Base-by-base conservation (phyloP, 2,329 filamentous ascomycete genomes). In the Fusarium sp. region DNA sequence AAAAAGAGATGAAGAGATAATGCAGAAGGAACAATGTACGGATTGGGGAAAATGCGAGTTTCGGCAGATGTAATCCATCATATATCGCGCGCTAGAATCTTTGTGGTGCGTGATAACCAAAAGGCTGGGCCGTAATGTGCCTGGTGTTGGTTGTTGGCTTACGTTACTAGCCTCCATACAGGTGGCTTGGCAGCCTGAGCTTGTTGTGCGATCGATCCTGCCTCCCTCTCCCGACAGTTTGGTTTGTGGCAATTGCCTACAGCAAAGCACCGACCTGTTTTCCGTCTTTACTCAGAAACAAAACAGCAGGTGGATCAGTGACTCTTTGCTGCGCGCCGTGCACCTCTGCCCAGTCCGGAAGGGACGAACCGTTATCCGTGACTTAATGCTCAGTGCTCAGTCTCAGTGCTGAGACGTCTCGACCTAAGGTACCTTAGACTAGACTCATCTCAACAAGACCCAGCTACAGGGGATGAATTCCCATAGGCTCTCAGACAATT, bases 281-380 rank as follows among this genome's bases (percentile, higher is more conserved):
- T 31, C 42, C 21, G 31, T 26, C 42, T 54, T 46, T 13, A 21
- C 54, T 15, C 23, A 46, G 28, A 35, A 24, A 20, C 44, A 41
- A 35, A 29, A 16, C 21, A 18, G 12, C 21, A 46, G 59, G 57
- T 41, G 39, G 57, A 29, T 28, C 35, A 28, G 24, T 23, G 35
- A 29, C 60, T 33, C 50, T 60, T 41, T 48, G 46, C 38, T 23
- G 42, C 60, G 48, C 57, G 41, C 66, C 61, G 60, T 68, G 60
- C 66, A 58, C 65, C 66, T 24, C 37, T 54, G 42, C 37, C 23
- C 23, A 35, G 37, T n/a, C 24, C 38, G 43, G 54, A 52, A 59
- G 63, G 69, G 58, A 71, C 59, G 66, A 72, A 70, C 66, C 48
- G 63, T 39, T 47, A 24, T 50, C 57, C 57, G 66, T 57, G 42